Base-by-base conservation (phyloP, 1,284 basidiomycete genomes). In the Ceratobasidium sp. region DNA sequence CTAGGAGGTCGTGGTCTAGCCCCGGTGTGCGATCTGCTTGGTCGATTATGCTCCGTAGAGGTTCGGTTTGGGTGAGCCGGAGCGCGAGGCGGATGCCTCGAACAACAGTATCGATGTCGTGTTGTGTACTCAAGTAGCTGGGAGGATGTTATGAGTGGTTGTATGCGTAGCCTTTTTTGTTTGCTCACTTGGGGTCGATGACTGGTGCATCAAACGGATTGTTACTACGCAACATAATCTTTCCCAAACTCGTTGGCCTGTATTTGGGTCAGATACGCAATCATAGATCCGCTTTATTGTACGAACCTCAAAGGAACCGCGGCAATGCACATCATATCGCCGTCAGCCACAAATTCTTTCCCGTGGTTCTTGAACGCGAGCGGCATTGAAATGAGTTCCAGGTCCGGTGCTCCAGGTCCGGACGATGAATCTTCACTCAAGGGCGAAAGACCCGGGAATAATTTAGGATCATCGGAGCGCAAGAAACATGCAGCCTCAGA, bases 401-500 rank as follows among this genome's bases (percentile, higher is more conserved):
- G 75, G 71, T 85, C 85, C 1, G 85, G 84, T 10, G 83, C 83
- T 40, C 80, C 79, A 64, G 77, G 81, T 15, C 78, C 82, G 77
- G 78, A 84, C 60, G 81, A 82, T 55, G 81, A 80, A 80, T 83
- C 82, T 64, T 80, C 82, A 51, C 80, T 80, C 1, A 72, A 33
- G 23, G 73, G 73, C 64, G 42, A 7, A 51, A 80, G 79, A 23
- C 80, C 70, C 58, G 80, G 79, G 44, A 84, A 83, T 7, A 85
- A 49, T 23, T 72, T 80, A 33, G 80, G 68, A 78, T 86, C 84
- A 71, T 82, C 83, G 46, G 82, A 81, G 1, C 84, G 81, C 2
- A 84, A 78, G 79, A 85, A 86, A 2, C 84, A 84, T 3, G 82
- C 84, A 1, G 81, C 79, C 73, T 85, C 84, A 5, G 80, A 83